Conservation (phyloP, 805 yeast species). For the Millerozyma acaciae region DNA sequence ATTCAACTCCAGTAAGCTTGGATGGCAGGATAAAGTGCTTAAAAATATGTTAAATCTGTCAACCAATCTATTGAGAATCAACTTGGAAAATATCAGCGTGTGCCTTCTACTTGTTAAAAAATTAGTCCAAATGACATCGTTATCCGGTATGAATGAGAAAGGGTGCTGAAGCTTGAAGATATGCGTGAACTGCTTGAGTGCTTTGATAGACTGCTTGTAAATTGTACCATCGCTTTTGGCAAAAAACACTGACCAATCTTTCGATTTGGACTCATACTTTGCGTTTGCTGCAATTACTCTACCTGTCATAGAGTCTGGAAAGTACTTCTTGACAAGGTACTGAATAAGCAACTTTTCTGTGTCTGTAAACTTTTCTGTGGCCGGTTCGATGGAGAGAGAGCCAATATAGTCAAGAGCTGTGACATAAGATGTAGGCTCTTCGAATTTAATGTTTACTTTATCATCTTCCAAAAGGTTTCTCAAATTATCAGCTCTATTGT, state of each 20-base stretch:
- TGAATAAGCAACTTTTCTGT: constrained; percentile 21
- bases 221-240: constrained; percentile 7
- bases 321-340: constrained; percentile 18
- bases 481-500: constrained; percentile 61
- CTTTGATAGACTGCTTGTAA: constrained; percentile 14
- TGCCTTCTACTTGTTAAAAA: too few species aligned
- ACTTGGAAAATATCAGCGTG: constrained; percentile 41
- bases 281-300: constrained; percentile 30
- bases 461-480: constrained; percentile 44
- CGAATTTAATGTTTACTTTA: constrained; percentile 37
- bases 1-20: neutral
- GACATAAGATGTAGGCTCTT: constrained; percentile 31
- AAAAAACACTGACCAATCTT: constrained; percentile 33
- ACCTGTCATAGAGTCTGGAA: constrained; percentile 12
- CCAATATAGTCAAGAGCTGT: constrained; percentile 42
- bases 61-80: constrained; percentile 45
- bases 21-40: constrained; percentile 30
- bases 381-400: too few species aligned
- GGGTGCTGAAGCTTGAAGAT: constrained; percentile 19
- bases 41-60: constrained; percentile 48
- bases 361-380: constrained; percentile 17
- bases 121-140: constrained; percentile 20
- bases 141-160: constrained; percentile 17
- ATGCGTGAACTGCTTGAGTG: constrained; percentile 20
- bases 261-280: constrained; percentile 24